Evolutionary conservation across 345 rosid species (phyloP).

Genomic region (Eucalyptus pumila): DNA sequence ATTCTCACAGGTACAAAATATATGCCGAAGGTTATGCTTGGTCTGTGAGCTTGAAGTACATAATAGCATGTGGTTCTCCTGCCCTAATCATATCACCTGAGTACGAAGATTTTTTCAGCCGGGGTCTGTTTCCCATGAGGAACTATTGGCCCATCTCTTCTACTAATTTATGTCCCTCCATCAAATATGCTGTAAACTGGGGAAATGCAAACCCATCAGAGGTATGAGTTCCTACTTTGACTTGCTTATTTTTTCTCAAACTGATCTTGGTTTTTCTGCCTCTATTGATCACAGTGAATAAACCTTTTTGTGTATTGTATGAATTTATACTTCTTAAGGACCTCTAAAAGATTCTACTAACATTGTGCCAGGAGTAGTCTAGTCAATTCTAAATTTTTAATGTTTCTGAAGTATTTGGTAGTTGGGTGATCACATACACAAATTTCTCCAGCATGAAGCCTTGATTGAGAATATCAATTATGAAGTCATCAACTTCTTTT

Average conservation of each 20-base stretch:
- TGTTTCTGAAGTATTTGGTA: not conserved
- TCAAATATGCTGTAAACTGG: slow-evolving; percentile 82
- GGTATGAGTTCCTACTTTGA: slow-evolving; percentile 15
- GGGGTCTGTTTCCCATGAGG: slow-evolving; percentile 57
- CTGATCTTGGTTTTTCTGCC: not conserved
- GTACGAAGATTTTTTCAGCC: slow-evolving; percentile 86
- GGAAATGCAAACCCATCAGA: slow-evolving; percentile 57
- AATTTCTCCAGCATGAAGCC: not conserved
- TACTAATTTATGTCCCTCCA: slow-evolving; percentile 39
- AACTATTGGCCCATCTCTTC: slow-evolving; percentile 86
- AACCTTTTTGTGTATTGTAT: not conserved
- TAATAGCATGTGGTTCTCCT: slow-evolving; percentile 75
- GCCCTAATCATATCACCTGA: slow-evolving; percentile 64
- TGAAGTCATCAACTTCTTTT: not conserved
- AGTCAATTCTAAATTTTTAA: not conserved
- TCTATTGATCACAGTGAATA: not conserved
- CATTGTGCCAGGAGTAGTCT: not conserved
- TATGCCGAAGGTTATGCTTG: slow-evolving; percentile 97
- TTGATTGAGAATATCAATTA: not conserved
- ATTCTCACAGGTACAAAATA: slow-evolving; percentile 58
- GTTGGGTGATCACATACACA: not conserved
- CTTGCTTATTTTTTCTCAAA: not conserved
- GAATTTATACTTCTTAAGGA: not conserved
- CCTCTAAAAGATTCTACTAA: not conserved
- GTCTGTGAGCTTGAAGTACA: slow-evolving; percentile 95